A percentile compares a stretch with the other conserved stretches of the same genome.
phyloP scores from a whole-genome alignment of 805 yeast genomes.

The Saccharomycopsis vini region DNA sequence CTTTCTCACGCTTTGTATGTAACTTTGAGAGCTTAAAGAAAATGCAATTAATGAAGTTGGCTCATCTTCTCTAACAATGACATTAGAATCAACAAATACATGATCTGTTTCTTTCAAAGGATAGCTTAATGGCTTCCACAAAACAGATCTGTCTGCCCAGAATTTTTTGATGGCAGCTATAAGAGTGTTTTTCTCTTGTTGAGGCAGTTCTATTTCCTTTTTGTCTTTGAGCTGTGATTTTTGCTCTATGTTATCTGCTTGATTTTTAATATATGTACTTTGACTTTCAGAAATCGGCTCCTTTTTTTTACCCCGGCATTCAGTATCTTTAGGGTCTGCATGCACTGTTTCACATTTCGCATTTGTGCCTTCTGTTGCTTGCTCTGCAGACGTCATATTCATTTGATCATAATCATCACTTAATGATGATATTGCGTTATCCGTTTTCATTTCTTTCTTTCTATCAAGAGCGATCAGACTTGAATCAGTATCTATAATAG shows the following conservation, averaged over 20 bases:
- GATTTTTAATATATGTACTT: conserved; percentile 20
- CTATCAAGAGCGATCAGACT: not conserved
- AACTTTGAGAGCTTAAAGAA: conserved; percentile 80
- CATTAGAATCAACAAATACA: conserved; percentile 87
- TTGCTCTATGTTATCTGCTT: not conserved
- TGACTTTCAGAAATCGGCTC: too few species aligned
- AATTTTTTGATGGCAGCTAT: conserved; percentile 79
- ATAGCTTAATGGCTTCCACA: conserved; percentile 88
- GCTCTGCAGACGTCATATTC: too few species aligned
- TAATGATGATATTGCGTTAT: not conserved
- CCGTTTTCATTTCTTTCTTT: not conserved
- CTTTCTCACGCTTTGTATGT: conserved; percentile 50
- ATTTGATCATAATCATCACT: not conserved
- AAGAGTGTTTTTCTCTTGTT: conserved; percentile 64
- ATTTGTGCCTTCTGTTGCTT: too few species aligned
- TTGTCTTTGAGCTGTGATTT: not conserved
- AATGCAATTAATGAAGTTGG: conserved; percentile 93
- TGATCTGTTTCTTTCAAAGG: conserved; percentile 78
- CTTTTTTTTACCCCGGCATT: conserved; percentile 13
- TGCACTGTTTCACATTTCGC: too few species aligned
- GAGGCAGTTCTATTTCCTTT: conserved; percentile 25
- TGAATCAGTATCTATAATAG: too few species aligned
- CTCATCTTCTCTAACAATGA: conserved; percentile 90
- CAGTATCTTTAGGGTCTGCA: conserved; percentile 6
- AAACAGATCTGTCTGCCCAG: conserved; percentile 96